Conservation (phyloP, 768 basidiomycete species). For the Trichaptum fuscoviolaceum region DNA sequence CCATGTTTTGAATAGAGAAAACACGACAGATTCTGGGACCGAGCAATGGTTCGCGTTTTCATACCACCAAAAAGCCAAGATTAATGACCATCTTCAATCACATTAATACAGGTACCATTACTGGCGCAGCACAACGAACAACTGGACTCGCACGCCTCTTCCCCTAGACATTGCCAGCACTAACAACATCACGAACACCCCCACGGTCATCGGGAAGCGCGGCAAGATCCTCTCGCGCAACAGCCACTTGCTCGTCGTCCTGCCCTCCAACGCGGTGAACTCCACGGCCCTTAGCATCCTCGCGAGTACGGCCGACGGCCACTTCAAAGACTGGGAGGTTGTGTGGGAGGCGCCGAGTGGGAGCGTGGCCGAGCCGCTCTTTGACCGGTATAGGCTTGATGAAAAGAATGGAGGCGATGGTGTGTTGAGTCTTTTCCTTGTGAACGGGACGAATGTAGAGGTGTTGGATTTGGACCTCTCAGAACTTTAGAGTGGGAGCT, state of each 20-base stretch:
- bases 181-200: constrained; percentile 31
- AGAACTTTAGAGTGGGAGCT: constrained; percentile 3
- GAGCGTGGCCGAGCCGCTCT: constrained; percentile 29
- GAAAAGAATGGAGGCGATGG: constrained; percentile 18
- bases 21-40: constrained; percentile 24
- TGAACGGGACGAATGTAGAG: constrained; percentile 26
- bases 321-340: constrained; percentile 29
- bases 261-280: constrained; percentile 31
- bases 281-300: constrained; percentile 28
- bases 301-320: constrained; percentile 24
- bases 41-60: constrained; percentile 25
- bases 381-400: constrained; percentile 27
- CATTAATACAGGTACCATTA: constrained; percentile 22
- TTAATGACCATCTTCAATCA: not conserved
- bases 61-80: not conserved
- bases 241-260: constrained; percentile 21
- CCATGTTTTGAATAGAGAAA: constrained; percentile 32
- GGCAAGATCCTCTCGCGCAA: constrained; percentile 26
- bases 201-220: constrained; percentile 33
- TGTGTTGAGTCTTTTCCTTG: constrained; percentile 28
- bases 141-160: constrained; percentile 29
- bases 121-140: constrained; percentile 23
- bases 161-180: constrained; percentile 17
- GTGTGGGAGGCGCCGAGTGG: constrained; percentile 26
- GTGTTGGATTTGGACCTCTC: constrained; percentile 23